These are phyloP conservation scores for Coriolopsis trogii DNA, from an alignment of 1,284 basidiomycete genomes.

Conservation along the genomic window DNA sequence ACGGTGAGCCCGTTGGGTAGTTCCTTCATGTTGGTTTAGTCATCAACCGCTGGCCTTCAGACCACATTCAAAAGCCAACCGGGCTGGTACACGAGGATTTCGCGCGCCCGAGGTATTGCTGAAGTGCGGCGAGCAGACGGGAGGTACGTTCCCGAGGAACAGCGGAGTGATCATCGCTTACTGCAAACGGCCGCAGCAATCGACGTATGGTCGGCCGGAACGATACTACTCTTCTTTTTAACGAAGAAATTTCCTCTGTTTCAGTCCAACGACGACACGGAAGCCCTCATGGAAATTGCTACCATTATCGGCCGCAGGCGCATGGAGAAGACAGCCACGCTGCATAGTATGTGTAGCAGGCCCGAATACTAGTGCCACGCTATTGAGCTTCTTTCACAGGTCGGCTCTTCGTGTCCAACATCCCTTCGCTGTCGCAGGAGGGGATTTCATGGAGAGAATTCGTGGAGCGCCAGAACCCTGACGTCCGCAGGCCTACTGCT, in stretches of 20 bases:
- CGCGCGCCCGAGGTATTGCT: constrained; percentile 95
- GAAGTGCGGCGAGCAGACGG: constrained; percentile 94
- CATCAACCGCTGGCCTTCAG: constrained; percentile 38
- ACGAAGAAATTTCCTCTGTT: constrained; percentile 94
- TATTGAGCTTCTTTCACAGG: constrained; percentile 47
- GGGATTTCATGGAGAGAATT: constrained; percentile 75
- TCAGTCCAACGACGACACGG: constrained; percentile 92
- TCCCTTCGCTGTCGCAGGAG: constrained; percentile 71
- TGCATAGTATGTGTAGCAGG: constrained; percentile 89
- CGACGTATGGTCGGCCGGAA: constrained; percentile 95
- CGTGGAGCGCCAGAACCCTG: constrained; percentile 78
- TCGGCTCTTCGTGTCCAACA: constrained; percentile 84
- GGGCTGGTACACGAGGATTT: constrained; percentile 96
- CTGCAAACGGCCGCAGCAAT: too few relatives aligned
- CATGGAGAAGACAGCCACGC: constrained; percentile 85
- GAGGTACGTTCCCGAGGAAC: too few relatives aligned
- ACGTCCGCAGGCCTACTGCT: constrained; percentile 59
- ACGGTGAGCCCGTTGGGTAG: constrained; percentile 49
- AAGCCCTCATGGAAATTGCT: constrained; percentile 95
- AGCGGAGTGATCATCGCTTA: too few relatives aligned
- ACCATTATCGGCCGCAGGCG: constrained; percentile 82
- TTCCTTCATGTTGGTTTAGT: not conserved
- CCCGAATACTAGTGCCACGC: not conserved
- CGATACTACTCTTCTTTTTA: constrained; percentile 92
- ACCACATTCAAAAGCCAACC: constrained; percentile 91